phyloP scores from a whole-genome alignment of 2,329 filamentous ascomycete species.

The Monosporascus sp. region DNA sequence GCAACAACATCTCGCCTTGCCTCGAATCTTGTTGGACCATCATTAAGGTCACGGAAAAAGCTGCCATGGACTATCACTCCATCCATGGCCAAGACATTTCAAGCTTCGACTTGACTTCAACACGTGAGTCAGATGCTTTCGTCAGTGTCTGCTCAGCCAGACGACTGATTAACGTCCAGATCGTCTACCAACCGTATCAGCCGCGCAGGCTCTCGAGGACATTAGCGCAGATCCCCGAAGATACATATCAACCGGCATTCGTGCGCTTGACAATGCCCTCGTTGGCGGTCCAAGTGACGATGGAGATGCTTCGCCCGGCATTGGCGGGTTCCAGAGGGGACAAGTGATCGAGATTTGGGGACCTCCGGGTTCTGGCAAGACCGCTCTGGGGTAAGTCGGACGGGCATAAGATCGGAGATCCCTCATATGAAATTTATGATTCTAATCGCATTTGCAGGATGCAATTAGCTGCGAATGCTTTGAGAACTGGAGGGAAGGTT shows the following conservation, averaged over 20 bases:
- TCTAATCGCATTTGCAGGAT: constrained; percentile 45
- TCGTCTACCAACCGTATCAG: constrained; percentile 70
- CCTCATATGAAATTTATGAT: not conserved
- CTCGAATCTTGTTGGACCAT: not conserved
- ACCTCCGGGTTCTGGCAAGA: constrained; percentile 81
- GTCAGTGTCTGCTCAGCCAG: not conserved
- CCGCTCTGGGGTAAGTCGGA: constrained; percentile 63
- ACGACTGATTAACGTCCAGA: constrained; percentile 42
- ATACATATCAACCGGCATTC: constrained; percentile 51
- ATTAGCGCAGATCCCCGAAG: constrained; percentile 45
- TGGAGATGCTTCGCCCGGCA: constrained; percentile 4
- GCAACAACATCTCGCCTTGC: no score
- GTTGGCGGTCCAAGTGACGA: constrained; percentile 19
- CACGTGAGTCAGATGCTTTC: constrained; percentile 37
- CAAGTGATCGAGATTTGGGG: constrained; percentile 86
- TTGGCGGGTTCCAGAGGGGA: constrained; percentile 63
- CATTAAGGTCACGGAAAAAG: constrained; percentile 1
- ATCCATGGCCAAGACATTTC: constrained; percentile 56
- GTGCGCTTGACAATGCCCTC: constrained; percentile 45
- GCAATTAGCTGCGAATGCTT: constrained; percentile 59
- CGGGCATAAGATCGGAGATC: not conserved
- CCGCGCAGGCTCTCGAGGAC: constrained; percentile 63
- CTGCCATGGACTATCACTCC: constrained; percentile 50
- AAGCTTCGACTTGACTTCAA: constrained; percentile 51
- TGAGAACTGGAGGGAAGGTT: constrained; percentile 57